A percentile compares a stretch with the other conserved stretches of the same genome.
These are phyloP conservation scores for Scutellaria galericulata DNA, from an alignment of 257 asterid species.

Conservation along the genomic window DNA sequence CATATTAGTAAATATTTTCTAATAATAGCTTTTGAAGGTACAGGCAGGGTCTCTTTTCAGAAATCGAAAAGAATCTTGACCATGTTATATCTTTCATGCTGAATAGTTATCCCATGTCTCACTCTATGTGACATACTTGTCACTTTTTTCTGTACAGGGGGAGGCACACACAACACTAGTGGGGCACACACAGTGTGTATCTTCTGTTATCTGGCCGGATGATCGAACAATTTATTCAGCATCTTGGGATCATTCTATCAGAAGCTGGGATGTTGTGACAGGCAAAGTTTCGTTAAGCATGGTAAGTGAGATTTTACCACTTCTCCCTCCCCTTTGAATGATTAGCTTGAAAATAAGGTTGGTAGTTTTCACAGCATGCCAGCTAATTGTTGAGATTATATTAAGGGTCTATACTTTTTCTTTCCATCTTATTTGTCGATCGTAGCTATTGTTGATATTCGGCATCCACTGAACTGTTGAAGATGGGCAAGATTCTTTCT, in stretches of 20 bases:
- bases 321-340: not conserved
- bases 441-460: not conserved
- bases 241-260: constrained; percentile 95
- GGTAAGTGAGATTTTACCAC: constrained; percentile 48
- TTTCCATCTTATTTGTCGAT: not conserved
- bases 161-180: constrained; percentile 77
- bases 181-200: constrained; percentile 92
- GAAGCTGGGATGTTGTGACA: constrained; percentile 94
- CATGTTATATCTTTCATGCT: constrained; percentile 8
- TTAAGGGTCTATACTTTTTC: not conserved
- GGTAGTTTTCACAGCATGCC: constrained; percentile 12
- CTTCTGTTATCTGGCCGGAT: constrained; percentile 87
- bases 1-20: not conserved
- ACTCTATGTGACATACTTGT: constrained; percentile 30
- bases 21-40: not conserved
- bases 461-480: constrained; percentile 10
- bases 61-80: constrained; percentile 6
- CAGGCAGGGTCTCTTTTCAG: not conserved
- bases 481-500: not conserved
- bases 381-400: constrained; percentile 14
- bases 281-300: constrained; percentile 72
- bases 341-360: not conserved
- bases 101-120: constrained; percentile 17
- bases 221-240: constrained; percentile 73
- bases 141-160: constrained; percentile 55